Evolutionary conservation across 129 eudicot species (phyloP).

Genomic region (Tagetes patula): DNA sequence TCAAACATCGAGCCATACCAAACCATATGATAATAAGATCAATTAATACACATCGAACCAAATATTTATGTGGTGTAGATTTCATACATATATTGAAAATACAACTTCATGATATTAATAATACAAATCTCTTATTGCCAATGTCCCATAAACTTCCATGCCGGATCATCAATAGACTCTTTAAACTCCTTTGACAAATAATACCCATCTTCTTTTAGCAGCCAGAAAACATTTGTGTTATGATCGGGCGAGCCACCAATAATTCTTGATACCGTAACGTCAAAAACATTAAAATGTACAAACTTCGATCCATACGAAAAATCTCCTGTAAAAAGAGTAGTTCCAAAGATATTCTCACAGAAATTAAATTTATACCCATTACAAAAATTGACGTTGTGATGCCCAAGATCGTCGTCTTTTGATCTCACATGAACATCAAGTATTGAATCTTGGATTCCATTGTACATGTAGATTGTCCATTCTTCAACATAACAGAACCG

Average conservation of each 20-base stretch:
- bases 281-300: not conserved
- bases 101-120: too few species aligned
- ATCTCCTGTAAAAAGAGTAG: not conserved
- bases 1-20: too few species aligned
- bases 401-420: not conserved
- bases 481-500: too few species aligned
- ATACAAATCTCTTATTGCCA: not conserved
- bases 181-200: slow-evolving; percentile 7
- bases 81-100: too few species aligned
- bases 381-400: not conserved
- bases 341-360: not conserved
- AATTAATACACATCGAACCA: too few species aligned
- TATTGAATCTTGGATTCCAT: slow-evolving; percentile 10
- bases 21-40: too few species aligned
- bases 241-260: not conserved
- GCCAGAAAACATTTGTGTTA: not conserved
- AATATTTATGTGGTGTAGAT: too few species aligned
- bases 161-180: slow-evolving; percentile 4
- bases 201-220: slow-evolving; percentile 15
- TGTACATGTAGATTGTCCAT: not conserved
- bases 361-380: not conserved
- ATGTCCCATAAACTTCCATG: not conserved
- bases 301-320: not conserved
- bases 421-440: not conserved
- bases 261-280: not conserved